Conservation (phyloP, 2,329 filamentous ascomycete species). For the Pyricularia sp. region DNA sequence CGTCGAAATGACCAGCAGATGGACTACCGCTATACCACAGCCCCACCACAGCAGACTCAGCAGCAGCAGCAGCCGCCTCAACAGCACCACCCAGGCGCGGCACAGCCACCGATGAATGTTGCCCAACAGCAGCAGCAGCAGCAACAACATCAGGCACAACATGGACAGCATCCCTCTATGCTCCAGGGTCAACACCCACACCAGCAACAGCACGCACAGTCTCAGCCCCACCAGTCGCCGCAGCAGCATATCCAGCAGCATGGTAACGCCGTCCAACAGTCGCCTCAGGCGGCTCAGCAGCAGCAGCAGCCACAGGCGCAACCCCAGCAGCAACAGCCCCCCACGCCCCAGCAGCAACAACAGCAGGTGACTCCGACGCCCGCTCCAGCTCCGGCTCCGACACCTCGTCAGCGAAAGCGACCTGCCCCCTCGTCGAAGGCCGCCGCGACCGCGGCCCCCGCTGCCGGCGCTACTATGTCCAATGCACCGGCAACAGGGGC, state of each 20-base stretch:
- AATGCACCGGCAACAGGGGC: conserved; percentile 21
- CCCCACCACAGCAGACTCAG: conserved; percentile 4
- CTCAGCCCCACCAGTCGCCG: conserved; percentile 17
- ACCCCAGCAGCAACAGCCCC: conserved; percentile 18
- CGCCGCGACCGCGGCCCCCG: conserved; percentile 18
- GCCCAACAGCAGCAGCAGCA: conserved; percentile 21
- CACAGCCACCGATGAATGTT: conserved; percentile 22
- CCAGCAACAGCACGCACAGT: conserved; percentile 21
- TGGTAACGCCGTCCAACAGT: conserved; percentile 8
- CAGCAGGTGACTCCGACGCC: conserved; percentile 13
- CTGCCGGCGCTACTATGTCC: conserved; percentile 18
- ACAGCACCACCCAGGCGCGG: conserved; percentile 20
- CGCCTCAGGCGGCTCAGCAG: conserved; percentile 14
- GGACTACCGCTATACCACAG: conserved; percentile 13
- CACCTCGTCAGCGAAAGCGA: conserved; percentile 25
- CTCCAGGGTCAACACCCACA: conserved; percentile 18
- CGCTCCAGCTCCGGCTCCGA: conserved; percentile 15
- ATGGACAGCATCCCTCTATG: conserved; percentile 10
- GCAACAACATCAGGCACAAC: conserved; percentile 14
- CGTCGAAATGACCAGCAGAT: conserved; percentile 15
- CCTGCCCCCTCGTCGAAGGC: conserved; percentile 18
- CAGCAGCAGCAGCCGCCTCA: conserved; percentile 15
- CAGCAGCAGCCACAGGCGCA: conserved; percentile 24
- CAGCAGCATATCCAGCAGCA: conserved; percentile 14
- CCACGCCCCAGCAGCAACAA: conserved; percentile 13